Base-by-base conservation (phyloP, 2,329 filamentous ascomycete genomes). In the Hypoxylon sp. region DNA sequence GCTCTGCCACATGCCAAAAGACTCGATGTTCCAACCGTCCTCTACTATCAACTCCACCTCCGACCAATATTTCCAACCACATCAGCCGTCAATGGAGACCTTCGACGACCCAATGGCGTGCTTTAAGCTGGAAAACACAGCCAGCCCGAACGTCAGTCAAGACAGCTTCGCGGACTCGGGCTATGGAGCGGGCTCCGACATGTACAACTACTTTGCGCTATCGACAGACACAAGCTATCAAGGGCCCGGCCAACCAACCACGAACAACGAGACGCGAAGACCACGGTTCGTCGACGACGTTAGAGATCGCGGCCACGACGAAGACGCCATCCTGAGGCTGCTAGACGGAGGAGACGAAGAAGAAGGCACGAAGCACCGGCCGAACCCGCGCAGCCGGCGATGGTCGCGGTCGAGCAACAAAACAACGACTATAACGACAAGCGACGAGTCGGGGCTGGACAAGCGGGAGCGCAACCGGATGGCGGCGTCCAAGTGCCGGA, bases 401-500 rank as follows among this genome's bases (percentile, higher is more conserved):
- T 63, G 56, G 3, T 63, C 60, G 1, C 40, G 56, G 6, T 54
- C 60, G 13, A 63, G 56, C 50, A 63, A 46, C 20, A 63, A 45
- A 15, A 23, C 50, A 3, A 52, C 52, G 8, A 63, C 42, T 17
- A 63, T 41, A 15, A 23, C 50, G 3, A 52, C 52, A 7, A 55
- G 56, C 56, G 60, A 57, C 18, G 60, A 56, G 29, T 56, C 55
- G 6, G 53, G 46, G 24, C 11, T 49, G n/a, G 60, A 63, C 24
- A 63, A 60, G 42, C 62, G 62, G 8, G 33, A 62, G 31, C 58
- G 62, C 9, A 64, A 64, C 26, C 58, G 62, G 26, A 47, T 55
- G 38, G 62, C 62, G 5, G 62, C 62, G 2, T 60, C 53, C 7
- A 64, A 64, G 45, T 64, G 62, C 18, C 62, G 62, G 15, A 59